Percentiles rank a stretch among this genome's conserved stretches.
Evolutionary conservation across 2,329 filamentous ascomycete species (phyloP).

Genomic region (Stagonosporopsis tanaceti): DNA sequence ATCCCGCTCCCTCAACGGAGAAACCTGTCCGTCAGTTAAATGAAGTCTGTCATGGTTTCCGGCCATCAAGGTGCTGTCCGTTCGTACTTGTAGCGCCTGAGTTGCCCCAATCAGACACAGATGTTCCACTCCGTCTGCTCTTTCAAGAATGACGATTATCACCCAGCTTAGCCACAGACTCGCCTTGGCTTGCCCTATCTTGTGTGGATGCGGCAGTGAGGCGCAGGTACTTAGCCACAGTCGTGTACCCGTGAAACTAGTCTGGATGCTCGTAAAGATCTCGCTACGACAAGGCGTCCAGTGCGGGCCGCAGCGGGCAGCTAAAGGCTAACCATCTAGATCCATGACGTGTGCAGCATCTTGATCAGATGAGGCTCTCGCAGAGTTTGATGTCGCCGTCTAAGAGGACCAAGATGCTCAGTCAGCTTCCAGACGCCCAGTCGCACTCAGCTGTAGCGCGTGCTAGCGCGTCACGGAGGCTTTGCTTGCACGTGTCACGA

Average conservation of each 20-base stretch:
- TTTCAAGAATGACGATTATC: neutral
- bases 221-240: neutral
- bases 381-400: neutral
- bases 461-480: slow-evolving; percentile 11
- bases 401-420: neutral
- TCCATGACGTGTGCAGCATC: slow-evolving; percentile 10
- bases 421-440: slow-evolving; percentile 4
- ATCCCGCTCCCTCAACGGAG: neutral
- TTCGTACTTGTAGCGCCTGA: neutral
- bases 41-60: neutral
- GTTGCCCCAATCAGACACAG: neutral
- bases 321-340: neutral
- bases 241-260: neutral
- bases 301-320: slow-evolving; percentile 18
- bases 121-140: no score
- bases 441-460: slow-evolving; percentile 13
- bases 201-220: neutral
- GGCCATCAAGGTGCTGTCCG: neutral
- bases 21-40: neutral
- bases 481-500: slow-evolving; percentile 9
- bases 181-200: neutral
- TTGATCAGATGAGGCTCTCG: slow-evolving; percentile 1
- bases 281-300: slow-evolving; percentile 15
- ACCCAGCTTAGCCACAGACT: neutral
- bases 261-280: neutral